Evolutionary conservation across 768 basidiomycete genomes (phyloP).

Genomic region (Pleurotus salmoneostramineus): DNA sequence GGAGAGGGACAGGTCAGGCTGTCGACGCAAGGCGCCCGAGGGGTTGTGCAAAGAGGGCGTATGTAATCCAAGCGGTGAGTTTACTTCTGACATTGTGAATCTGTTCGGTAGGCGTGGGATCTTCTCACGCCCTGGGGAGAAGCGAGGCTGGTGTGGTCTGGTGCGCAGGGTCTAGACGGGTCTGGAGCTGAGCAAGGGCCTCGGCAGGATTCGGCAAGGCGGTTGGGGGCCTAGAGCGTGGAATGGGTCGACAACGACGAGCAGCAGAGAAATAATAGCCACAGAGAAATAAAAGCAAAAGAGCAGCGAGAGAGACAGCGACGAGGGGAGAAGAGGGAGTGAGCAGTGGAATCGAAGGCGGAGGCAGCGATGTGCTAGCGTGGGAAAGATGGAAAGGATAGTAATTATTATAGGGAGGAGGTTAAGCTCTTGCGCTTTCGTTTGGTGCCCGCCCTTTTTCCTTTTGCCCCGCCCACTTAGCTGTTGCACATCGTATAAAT

Average conservation of each 20-base stretch:
- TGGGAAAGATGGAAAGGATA: not conserved
- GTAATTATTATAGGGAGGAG: not conserved
- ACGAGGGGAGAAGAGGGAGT: not conserved
- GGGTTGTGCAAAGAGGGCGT: not conserved
- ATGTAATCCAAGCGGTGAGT: not conserved
- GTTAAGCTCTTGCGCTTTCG: not conserved
- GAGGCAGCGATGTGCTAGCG: not conserved
- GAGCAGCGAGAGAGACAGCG: not conserved
- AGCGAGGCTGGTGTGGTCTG: not conserved
- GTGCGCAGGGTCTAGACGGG: not conserved
- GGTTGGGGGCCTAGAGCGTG: not conserved
- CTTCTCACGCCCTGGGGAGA: not conserved
- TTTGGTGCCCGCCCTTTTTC: not conserved
- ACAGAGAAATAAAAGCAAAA: not conserved
- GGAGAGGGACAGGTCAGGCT: too few species aligned
- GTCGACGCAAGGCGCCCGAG: too few species aligned
- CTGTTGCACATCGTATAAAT: not conserved
- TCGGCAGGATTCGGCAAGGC: not conserved
- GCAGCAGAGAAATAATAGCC: too few species aligned
- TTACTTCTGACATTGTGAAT: not conserved
- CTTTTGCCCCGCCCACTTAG: not conserved
- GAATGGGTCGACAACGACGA: too few species aligned
- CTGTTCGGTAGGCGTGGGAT: not conserved
- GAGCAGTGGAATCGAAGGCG: not conserved
- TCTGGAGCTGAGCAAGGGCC: not conserved